Percentiles rank a stretch among this genome's conserved stretches.
Conservation (phyloP, 805 yeast genomes). For the Pichia gijzeniarum region DNA sequence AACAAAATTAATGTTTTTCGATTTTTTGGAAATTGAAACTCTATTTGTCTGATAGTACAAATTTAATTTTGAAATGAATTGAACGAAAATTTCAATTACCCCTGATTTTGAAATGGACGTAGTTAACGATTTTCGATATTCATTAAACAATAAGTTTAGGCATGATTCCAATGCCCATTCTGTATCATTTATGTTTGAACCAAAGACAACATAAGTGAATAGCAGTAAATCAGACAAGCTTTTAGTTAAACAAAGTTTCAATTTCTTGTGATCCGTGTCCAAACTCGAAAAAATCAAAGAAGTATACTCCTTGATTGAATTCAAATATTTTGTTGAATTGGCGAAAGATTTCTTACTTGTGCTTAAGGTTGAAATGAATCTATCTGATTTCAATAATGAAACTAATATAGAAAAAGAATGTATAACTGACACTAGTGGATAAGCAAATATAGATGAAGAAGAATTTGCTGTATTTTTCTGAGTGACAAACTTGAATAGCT, state of each 20-base stretch:
- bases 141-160: constrained; percentile 17
- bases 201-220: constrained; percentile 27
- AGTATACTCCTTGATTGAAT: constrained; percentile 17
- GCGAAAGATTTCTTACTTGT: constrained; percentile 21
- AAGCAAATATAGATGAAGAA: constrained; percentile 21
- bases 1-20: constrained; percentile 24
- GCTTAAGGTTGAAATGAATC: constrained; percentile 20
- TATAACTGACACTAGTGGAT: constrained; percentile 27
- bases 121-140: constrained; percentile 15
- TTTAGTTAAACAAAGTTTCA: constrained; percentile 27
- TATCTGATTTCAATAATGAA: constrained; percentile 29
- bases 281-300: constrained; percentile 18
- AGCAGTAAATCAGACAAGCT: constrained; percentile 29
- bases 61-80: constrained; percentile 27
- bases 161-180: constrained; percentile 23
- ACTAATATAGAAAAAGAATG: constrained; percentile 25
- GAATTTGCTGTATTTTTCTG: constrained; percentile 15
- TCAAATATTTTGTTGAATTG: constrained; percentile 20
- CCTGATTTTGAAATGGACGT: constrained; percentile 20
- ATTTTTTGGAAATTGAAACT: constrained; percentile 20
- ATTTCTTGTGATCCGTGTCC: constrained; percentile 26
- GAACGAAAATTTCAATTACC: constrained; percentile 26
- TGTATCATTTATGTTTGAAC: constrained; percentile 21
- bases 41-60: constrained; percentile 27
- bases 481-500: constrained; percentile 23